Evolutionary conservation across 2,329 filamentous ascomycete species (phyloP).

Genomic region (Chalara sp.): DNA sequence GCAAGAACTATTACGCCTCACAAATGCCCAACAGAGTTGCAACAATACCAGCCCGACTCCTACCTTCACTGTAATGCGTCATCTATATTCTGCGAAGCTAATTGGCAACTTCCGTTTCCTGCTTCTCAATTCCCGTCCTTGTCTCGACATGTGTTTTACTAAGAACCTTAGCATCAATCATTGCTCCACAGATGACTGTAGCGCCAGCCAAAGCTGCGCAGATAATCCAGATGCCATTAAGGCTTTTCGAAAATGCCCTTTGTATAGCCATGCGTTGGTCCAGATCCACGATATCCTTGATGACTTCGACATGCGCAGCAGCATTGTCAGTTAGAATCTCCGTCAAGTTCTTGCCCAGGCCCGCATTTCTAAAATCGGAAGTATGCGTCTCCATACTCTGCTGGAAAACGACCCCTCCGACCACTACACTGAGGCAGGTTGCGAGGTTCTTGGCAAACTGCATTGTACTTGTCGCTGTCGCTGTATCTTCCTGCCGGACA

Average conservation of each 20-base stretch:
- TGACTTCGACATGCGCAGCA: constrained; percentile 10
- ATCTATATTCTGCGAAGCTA: too few relatives aligned
- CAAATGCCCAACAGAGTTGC: too few relatives aligned
- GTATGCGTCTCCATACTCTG: constrained; percentile 9
- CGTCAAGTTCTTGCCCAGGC: constrained; percentile 5
- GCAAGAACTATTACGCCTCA: too few relatives aligned
- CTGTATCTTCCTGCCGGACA: constrained; percentile 31
- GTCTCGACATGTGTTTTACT: constrained; percentile 44
- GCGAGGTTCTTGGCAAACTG: constrained; percentile 38
- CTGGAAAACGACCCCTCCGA: constrained; percentile 41
- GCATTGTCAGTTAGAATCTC: constrained; percentile 5
- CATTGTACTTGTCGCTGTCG: constrained; percentile 43
- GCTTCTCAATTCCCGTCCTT: constrained; percentile 35
- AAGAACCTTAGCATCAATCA: constrained; percentile 36
- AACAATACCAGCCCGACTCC: too few relatives aligned
- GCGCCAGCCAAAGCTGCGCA: constrained; percentile 9
- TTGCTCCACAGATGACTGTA: constrained; percentile 32
- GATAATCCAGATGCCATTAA: constrained; percentile 18
- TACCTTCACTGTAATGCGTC: too few relatives aligned
- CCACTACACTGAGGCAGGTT: constrained; percentile 34
- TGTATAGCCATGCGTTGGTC: constrained; percentile 9
- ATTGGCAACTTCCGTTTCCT: too few relatives aligned
- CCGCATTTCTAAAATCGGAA: not conserved
- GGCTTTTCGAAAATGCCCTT: constrained; percentile 12
- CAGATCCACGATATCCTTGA: constrained; percentile 4